Evolutionary conservation across 345 rosid species (phyloP).

Genomic region (Sisymbrium irio): DNA sequence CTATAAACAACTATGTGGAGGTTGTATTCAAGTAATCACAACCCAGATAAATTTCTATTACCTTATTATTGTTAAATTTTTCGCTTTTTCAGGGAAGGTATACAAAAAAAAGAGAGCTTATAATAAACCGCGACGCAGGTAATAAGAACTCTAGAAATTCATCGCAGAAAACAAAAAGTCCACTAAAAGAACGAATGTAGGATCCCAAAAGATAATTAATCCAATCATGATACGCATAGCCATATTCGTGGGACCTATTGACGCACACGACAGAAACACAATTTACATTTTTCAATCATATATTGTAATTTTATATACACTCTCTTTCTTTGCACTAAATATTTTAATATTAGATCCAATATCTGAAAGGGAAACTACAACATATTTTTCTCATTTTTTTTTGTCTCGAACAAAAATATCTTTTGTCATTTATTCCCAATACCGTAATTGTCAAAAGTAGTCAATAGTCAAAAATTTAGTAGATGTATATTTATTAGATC

Average conservation of each 20-base stretch:
- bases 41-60: not conserved
- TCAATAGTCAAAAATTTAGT: too few species aligned
- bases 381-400: too few species aligned
- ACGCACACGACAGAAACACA: constrained; percentile 16
- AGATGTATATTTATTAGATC: too few species aligned
- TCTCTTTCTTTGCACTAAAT: not conserved
- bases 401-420: too few species aligned
- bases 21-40: not conserved
- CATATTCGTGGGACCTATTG: constrained; percentile 18
- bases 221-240: not conserved
- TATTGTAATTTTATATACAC: not conserved
- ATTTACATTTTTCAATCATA: not conserved
- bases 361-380: not conserved
- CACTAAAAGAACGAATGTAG: not conserved
- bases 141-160: not conserved
- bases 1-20: not conserved
- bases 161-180: not conserved
- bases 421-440: not conserved
- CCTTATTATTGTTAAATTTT: not conserved
- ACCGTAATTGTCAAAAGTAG: too few species aligned
- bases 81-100: too few species aligned
- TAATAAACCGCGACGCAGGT: not conserved
- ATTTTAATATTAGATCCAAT: not conserved
- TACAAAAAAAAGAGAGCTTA: not conserved
- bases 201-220: not conserved